Percentiles rank a stretch among this genome's conserved stretches.
Conservation (phyloP, 1,284 basidiomycete genomes). For the Malassezia arunalokei region DNA sequence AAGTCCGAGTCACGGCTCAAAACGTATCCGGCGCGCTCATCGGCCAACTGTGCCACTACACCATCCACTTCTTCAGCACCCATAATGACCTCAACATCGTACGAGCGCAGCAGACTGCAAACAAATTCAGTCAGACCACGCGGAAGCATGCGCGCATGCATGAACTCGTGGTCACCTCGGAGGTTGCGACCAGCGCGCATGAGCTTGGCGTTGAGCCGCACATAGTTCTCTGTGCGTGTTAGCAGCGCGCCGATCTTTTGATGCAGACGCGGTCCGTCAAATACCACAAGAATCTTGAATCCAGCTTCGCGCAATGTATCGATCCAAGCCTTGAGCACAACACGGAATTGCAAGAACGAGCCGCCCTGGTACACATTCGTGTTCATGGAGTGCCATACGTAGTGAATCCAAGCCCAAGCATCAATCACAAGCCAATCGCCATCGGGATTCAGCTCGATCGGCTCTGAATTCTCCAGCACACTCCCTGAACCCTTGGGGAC, state of each 20-base stretch:
- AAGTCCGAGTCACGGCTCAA: conserved; percentile 18
- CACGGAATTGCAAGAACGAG: conserved; percentile 8
- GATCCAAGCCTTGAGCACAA: conserved; percentile 11
- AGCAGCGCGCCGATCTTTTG: conserved; percentile 14
- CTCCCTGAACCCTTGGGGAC: conserved; percentile 3
- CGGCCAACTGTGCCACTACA: conserved; percentile 12
- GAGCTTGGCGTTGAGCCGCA: conserved; percentile 16
- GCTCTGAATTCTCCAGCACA: conserved; percentile 10
- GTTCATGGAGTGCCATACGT: conserved; percentile 19
- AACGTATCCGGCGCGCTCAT: conserved; percentile 16
- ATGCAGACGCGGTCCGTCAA: conserved; percentile 16
- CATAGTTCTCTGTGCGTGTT: conserved; percentile 12
- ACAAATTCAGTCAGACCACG: conserved; percentile 11
- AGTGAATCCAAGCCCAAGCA: conserved; percentile 17
- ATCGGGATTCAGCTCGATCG: conserved; percentile 6
- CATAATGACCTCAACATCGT: conserved; percentile 9
- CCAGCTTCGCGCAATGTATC: conserved; percentile 6
- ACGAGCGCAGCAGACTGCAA: conserved; percentile 1
- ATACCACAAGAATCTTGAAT: conserved; percentile 13
- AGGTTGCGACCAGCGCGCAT: conserved; percentile 16
- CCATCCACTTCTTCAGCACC: conserved; percentile 15
- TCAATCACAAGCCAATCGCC: conserved; percentile 17
- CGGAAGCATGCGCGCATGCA: conserved; percentile 14
- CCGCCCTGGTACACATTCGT: conserved; percentile 17
- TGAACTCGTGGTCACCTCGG: conserved; percentile 13